Evolutionary conservation across 305 asterid species (phyloP), one percentile per base, ranked within the genome.

Genomic region (Lippia alba): DNA sequence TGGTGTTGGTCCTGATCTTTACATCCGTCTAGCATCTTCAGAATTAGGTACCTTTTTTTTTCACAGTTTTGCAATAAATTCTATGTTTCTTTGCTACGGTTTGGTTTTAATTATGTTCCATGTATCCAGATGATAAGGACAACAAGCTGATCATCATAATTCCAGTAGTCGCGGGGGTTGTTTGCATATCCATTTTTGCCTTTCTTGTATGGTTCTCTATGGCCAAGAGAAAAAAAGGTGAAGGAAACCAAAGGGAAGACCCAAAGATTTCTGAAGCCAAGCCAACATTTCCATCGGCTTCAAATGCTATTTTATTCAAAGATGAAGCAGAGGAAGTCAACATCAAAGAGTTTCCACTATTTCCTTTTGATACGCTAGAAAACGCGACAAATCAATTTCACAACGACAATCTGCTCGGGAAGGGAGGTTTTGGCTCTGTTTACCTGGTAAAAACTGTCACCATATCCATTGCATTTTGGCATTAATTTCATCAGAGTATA

Each of bases 21-120:
- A 81, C 56, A 9, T 89, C 73, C 92, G 92, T 1, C 66, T 90
- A 16, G 72, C 84, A 2, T 61, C 63, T 63, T 86, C 91, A 1
- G 92, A 86, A 49, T 67, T 86, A 4, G 91, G 96, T 89, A 78
- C 4, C 14, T 76, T 41, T n/a, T 12, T 65, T 15, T 40, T n/a
- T n/a, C n/a, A n/a, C n/a, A n/a, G n/a, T n/a, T n/a, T n/a, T n/a
- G n/a, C n/a, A n/a, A n/a, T n/a, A n/a, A n/a, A n/a, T n/a, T n/a
- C n/a, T n/a, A n/a, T n/a, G n/a, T n/a, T n/a, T n/a, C n/a, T n/a
- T n/a, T n/a, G n/a, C n/a, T n/a, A n/a, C n/a, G n/a, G n/a, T n/a
- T n/a, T n/a, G n/a, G n/a, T n/a, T n/a, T n/a, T n/a, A n/a, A n/a
- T n/a, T n/a, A n/a, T n/a, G n/a, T n/a, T n/a, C n/a, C n/a, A n/a